Conservation (phyloP, 768 basidiomycete genomes). For the Mycena latifolia region DNA sequence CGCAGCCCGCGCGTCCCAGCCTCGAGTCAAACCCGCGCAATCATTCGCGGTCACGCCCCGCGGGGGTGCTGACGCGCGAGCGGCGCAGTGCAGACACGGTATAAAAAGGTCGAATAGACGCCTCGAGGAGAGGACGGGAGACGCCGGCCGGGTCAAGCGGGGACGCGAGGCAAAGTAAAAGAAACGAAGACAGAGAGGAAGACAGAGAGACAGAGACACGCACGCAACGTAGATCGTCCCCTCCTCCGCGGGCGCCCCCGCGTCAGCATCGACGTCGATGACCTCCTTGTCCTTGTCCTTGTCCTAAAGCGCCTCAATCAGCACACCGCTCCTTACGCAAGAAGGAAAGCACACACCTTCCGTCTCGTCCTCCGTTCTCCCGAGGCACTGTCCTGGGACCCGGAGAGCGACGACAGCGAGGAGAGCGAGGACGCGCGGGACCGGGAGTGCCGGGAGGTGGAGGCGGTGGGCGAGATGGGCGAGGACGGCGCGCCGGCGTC, state of each 20-base stretch:
- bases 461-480: constrained; percentile 3
- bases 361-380: too few species aligned
- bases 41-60: too few species aligned
- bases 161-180: background rate
- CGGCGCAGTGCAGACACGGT: too few species aligned
- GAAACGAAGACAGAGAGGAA: background rate
- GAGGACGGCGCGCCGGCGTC: constrained; percentile 59
- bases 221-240: constrained; percentile 87
- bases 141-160: too few species aligned
- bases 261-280: constrained; percentile 34
- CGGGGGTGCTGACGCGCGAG: too few species aligned
- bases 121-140: too few species aligned
- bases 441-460: background rate
- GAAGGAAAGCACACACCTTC: background rate
- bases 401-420: background rate
- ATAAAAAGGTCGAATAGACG: too few species aligned
- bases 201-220: constrained; percentile 47
- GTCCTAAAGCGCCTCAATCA: constrained; percentile 19
- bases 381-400: too few species aligned
- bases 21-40: too few species aligned
- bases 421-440: constrained; percentile 14
- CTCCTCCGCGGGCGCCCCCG: constrained; percentile 34
- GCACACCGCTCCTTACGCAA: too few species aligned
- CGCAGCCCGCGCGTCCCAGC: too few species aligned
- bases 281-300: constrained; percentile 40